Base-by-base conservation (phyloP, 768 basidiomycete species). In the Lactarius deliciosus region DNA sequence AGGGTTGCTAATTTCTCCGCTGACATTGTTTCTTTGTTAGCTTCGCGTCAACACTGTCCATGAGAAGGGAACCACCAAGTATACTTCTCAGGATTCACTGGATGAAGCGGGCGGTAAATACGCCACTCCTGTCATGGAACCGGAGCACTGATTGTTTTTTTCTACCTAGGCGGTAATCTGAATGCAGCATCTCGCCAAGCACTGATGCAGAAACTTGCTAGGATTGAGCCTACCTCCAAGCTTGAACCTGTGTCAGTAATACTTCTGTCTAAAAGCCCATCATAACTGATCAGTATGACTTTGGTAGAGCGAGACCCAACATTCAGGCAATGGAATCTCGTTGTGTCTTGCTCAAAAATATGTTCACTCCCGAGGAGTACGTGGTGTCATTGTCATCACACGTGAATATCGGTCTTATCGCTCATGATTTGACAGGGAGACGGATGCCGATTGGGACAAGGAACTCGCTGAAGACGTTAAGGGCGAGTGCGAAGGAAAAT, bases 191-290 rank as follows among this genome's bases (percentile, higher is more conserved):
- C 94, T 76, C 92, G 97, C 80, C 95, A 97, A 83, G 93, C 94
- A 78, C 93, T 99, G 82, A 99, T 99, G 97, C 94, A 96, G 81
- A 99, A 98, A 88, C 92, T 99, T 85, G 95, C 97, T 77, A 94
- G 97, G 82, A 92, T 87, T 79, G 91, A 93, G 55, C 77, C 87
- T 59, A 78, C 84, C 59, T 75, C 79, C 64, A 81, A 80, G 73
- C 82, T 85, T 70, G 81, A 86, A 73, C 84, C 87, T 30, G 76
- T 85, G 91, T 93, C 78, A 70, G 87, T 76, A 57, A 50, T 3
- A n/a, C 40, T 38, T 63, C 50, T 5, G 25, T 55, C 8, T 16
- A 45, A 55, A 41, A 13, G 30, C 60, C 5, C 55, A 45, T 47
- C n/a, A 56, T 66, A 22, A 75, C 72, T 66, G 13, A 68, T 50